Evolutionary conservation across 805 yeast species (phyloP).

Genomic region (Saturnispora hagleri): DNA sequence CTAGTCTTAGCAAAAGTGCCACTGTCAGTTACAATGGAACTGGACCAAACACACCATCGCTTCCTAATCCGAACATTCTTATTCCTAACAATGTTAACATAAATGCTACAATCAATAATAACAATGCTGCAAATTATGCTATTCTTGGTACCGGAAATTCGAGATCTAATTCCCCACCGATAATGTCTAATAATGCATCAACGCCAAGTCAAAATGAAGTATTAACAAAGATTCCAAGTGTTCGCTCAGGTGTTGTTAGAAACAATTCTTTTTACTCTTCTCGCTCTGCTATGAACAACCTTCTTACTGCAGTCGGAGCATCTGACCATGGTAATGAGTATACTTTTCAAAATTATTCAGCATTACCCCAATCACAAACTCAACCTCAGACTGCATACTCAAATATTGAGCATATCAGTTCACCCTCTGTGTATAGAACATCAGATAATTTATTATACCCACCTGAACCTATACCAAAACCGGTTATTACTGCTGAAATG

Average conservation of each 20-base stretch:
- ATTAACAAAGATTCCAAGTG: neutral
- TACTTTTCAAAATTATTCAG: neutral
- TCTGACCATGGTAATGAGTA: neutral
- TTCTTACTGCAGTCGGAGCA: conserved; percentile 3
- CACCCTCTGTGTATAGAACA: conserved; percentile 4
- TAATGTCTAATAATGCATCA: neutral
- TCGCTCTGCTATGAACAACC: conserved; percentile 4
- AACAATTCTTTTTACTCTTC: conserved; percentile 1
- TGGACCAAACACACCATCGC: neutral
- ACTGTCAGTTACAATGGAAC: neutral
- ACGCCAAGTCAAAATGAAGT: neutral
- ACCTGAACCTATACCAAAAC: conserved; percentile 17
- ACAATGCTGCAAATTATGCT: neutral
- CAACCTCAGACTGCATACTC: neutral
- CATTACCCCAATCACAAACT: neutral
- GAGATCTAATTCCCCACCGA: neutral
- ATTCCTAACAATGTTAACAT: neutral
- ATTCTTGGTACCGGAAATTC: neutral
- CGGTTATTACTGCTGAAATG: conserved; percentile 20
- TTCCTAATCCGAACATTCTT: conserved; percentile 8
- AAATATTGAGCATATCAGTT: neutral
- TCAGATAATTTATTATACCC: conserved; percentile 8
- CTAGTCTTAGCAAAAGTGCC: neutral
- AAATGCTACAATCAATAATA: neutral
- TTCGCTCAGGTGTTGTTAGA: neutral